Evolutionary conservation across 106 monocot species (phyloP).

Genomic region (Dioscorea zingiberensis): DNA sequence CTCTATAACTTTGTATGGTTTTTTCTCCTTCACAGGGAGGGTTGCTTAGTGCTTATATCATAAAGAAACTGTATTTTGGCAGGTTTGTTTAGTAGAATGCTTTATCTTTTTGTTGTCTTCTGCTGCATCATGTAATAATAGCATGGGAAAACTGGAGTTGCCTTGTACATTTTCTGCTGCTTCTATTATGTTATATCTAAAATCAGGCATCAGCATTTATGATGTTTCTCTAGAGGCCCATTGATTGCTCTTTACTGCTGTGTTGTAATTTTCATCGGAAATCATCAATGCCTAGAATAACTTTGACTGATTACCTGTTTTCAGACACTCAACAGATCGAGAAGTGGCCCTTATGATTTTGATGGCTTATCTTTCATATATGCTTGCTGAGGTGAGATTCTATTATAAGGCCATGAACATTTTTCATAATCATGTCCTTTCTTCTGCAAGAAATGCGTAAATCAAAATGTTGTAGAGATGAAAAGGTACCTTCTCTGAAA

Average conservation of each 20-base stretch:
- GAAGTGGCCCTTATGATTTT: constrained; percentile 76
- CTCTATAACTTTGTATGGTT: constrained; percentile 8
- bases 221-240: too few relatives aligned
- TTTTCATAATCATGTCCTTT: not conserved
- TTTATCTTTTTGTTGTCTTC: too few relatives aligned
- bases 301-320: not conserved
- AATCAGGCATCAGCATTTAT: too few relatives aligned
- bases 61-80: constrained; percentile 86
- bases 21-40: constrained; percentile 45
- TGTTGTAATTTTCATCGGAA: too few relatives aligned
- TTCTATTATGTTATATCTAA: too few relatives aligned
- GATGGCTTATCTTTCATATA: constrained; percentile 72
- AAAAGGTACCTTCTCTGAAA: not conserved
- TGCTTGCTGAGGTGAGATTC: constrained; percentile 56
- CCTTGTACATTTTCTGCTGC: too few relatives aligned
- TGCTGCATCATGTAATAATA: too few relatives aligned
- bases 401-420: not conserved
- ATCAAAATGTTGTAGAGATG: not conserved
- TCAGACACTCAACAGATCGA: constrained; percentile 74
- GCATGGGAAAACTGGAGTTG: too few relatives aligned
- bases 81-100: constrained; percentile 45
- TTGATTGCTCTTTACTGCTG: too few relatives aligned
- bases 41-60: constrained; percentile 80
- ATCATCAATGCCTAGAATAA: not conserved
- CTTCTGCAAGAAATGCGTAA: not conserved